A percentile compares a stretch with the other conserved stretches of the same genome.
Evolutionary conservation across 2,329 filamentous ascomycete species (phyloP).

Genomic region (Akanthomyces dipterigenus): DNA sequence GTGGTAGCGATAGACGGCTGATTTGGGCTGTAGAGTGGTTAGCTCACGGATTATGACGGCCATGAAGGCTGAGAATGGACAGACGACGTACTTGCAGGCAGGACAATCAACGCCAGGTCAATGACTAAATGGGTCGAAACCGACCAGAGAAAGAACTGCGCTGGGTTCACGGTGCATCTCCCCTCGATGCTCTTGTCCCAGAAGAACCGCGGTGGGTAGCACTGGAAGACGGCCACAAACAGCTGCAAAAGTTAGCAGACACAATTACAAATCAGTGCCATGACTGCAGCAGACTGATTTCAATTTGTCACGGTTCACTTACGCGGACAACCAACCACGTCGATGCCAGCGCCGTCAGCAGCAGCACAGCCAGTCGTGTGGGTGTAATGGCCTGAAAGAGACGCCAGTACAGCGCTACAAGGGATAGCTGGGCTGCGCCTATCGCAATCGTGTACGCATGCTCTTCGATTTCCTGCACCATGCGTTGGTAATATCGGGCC

Average conservation of each 20-base stretch:
- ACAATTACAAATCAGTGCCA: too few species aligned
- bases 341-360: constrained; percentile 7
- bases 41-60: background rate
- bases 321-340: constrained; percentile 5
- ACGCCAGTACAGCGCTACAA: constrained; percentile 13
- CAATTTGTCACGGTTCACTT: background rate
- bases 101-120: constrained; percentile 1
- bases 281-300: background rate
- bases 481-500: constrained; percentile 12
- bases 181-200: constrained; percentile 11
- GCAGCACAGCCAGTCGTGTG: background rate
- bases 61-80: background rate
- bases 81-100: constrained; percentile 1
- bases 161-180: constrained; percentile 7
- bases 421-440: constrained; percentile 12
- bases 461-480: constrained; percentile 15
- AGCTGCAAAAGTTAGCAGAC: background rate
- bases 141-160: constrained; percentile 12
- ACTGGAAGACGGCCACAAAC: constrained; percentile 10
- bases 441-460: constrained; percentile 14
- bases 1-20: background rate
- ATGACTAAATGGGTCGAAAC: constrained; percentile 10
- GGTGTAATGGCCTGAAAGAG: constrained; percentile 7
- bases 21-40: background rate
- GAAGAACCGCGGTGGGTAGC: constrained; percentile 10